Evolutionary conservation across 768 basidiomycete species (phyloP), one percentile per base, ranked within the genome.

Genomic region (Phaeotremella fagi): DNA sequence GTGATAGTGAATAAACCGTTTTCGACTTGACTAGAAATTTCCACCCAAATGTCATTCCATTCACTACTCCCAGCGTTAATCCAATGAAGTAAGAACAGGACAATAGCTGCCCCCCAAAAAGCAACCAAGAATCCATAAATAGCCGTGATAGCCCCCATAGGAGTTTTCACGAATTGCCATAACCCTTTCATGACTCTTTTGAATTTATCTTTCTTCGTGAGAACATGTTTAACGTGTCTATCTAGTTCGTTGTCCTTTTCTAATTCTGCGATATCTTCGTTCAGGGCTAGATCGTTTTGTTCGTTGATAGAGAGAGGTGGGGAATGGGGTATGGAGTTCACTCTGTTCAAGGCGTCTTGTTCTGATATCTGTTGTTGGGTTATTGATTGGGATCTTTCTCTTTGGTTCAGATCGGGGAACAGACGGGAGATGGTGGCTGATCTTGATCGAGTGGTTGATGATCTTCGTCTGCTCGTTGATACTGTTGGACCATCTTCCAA

Each of bases 61-160:
- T 85, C 80, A 7, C 77, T 71, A 61, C 86, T 84, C 63, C 86
- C 82, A 3, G 86, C 74, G 63, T 86, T 82, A 70, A 90, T 88
- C 69, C 72, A 73, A 6, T 62, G 61, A 3, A 87, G 74, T 73
- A 89, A 84, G 47, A 89, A 73, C 14, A 89, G 37, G 5, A 73
- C 85, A 57, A 91, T 83, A 3, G 84, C 88, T 20, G 86, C 82
- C 15, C 89, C 88, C 88, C 88, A 91, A 64, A 91, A 90, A 0
- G 85, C 88, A 82, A 64, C 84, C 36, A 83, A 71, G 68, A 89
- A 85, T 0, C 86, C 87, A 74, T 89, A 90, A 9, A 90, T 81
- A 5, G 82, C 85, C 2, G 82, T 81, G 28, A 85, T 75, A 31
- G 84, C 73, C 80, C 87, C 86, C 75, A 87, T 79, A 11, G 85